Evolutionary conservation across 257 asterid species (phyloP).

Genomic region (Fraxinus quadrangulata): DNA sequence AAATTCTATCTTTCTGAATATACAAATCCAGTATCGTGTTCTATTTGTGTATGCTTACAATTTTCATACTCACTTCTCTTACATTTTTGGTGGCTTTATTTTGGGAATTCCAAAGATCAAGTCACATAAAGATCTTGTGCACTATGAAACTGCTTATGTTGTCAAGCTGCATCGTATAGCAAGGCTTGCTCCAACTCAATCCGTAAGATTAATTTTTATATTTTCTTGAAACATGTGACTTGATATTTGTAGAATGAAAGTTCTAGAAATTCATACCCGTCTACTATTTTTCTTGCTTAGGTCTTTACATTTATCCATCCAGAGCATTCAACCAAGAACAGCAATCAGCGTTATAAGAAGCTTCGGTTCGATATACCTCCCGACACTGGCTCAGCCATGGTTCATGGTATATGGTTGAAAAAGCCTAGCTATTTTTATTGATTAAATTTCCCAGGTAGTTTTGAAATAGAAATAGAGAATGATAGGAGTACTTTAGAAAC

Average conservation of each 20-base stretch:
- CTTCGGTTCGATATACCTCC: constrained; percentile 67
- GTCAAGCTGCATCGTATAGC: constrained; percentile 96
- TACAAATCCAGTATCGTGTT: constrained; percentile 16
- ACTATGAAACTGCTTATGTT: constrained; percentile 97
- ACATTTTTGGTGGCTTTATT: constrained; percentile 17
- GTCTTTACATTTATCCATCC: constrained; percentile 93
- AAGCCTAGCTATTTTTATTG: constrained; percentile 4
- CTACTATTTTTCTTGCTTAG: constrained; percentile 45
- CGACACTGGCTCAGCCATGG: constrained; percentile 86
- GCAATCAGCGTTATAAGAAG: constrained; percentile 74
- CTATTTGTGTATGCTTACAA: not conserved
- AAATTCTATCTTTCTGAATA: constrained; percentile 27
- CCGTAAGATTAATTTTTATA: constrained; percentile 52
- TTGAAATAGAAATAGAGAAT: not conserved
- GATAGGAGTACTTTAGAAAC: not conserved
- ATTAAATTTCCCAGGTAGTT: not conserved
- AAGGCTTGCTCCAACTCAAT: constrained; percentile 78
- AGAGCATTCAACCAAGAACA: constrained; percentile 49
- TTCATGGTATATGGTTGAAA: constrained; percentile 67
- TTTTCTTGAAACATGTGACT: constrained; percentile 30
- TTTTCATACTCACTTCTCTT: not conserved
- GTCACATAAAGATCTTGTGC: constrained; percentile 89
- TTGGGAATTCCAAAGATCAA: constrained; percentile 59
- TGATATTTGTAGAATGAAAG: constrained; percentile 3
- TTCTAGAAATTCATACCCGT: constrained; percentile 19